These are phyloP conservation scores for Penicillium atrosanguineum DNA, from an alignment of 495 filamentous ascomycete genomes.

Conservation along the genomic window DNA sequence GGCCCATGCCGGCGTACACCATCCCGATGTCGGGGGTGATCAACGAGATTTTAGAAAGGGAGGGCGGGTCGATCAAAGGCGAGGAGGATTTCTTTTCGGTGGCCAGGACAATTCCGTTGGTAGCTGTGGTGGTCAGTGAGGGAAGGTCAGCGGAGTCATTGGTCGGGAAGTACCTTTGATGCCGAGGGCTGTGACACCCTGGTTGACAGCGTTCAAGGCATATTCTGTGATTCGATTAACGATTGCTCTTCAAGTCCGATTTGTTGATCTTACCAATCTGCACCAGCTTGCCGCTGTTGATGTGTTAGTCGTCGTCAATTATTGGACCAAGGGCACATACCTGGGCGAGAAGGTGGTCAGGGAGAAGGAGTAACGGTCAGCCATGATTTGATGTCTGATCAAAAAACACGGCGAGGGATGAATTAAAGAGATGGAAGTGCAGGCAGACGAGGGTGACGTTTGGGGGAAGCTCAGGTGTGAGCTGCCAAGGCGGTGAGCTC, in stretches of 20 bases:
- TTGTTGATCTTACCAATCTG: conserved; percentile 63
- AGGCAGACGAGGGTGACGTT: conserved; percentile 32
- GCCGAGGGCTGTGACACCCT: conserved; percentile 95
- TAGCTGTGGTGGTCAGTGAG: conserved; percentile 55
- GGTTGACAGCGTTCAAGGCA: conserved; percentile 98
- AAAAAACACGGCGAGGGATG: conserved; percentile 5
- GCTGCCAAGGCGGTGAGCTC: conserved; percentile 31
- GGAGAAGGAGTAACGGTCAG: conserved; percentile 98
- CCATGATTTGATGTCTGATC: conserved; percentile 57
- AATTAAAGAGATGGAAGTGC: conserved; percentile 14
- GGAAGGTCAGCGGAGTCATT: neutral
- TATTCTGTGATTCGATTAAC: conserved; percentile 66
- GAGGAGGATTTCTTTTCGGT: conserved; percentile 99
- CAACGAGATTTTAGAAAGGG: conserved; percentile 94
- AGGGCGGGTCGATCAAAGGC: conserved; percentile 87
- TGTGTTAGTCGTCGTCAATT: conserved; percentile 15
- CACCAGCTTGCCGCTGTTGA: conserved; percentile 82
- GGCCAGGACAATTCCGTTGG: conserved; percentile 97
- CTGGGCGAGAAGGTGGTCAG: conserved; percentile 99
- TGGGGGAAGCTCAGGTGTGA: conserved; percentile 31
- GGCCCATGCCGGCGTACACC: conserved; percentile 99
- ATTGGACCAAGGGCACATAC: conserved; percentile 53
- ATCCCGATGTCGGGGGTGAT: conserved; percentile 99
- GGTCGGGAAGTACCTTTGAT: conserved; percentile 74
- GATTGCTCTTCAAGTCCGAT: conserved; percentile 27